These are phyloP conservation scores for Pythium vanterpoolii DNA, from an alignment of 352 stramenopile genomes.

Conservation along the genomic window DNA sequence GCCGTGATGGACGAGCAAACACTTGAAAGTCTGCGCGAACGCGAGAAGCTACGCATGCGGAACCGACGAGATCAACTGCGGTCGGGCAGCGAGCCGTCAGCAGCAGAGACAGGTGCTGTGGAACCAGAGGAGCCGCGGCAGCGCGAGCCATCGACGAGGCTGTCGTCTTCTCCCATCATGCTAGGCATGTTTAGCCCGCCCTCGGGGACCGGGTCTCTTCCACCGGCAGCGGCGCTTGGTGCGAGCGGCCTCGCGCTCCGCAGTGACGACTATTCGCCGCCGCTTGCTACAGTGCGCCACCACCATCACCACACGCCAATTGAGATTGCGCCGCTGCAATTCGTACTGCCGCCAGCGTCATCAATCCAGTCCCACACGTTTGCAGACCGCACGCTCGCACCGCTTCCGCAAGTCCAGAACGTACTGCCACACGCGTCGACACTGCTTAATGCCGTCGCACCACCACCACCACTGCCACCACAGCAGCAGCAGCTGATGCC, in stretches of 20 bases:
- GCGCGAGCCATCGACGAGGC: neutral
- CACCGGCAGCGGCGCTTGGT: conserved; percentile 7
- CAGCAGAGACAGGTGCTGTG: neutral
- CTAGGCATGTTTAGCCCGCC: conserved; percentile 1
- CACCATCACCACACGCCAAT: conserved; percentile 17
- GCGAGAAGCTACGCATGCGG: conserved; percentile 47
- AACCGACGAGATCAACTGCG: conserved; percentile 18
- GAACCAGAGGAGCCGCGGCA: neutral
- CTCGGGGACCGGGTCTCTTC: neutral
- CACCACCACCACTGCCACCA: neutral
- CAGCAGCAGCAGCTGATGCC: conserved; percentile 3
- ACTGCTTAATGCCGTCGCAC: conserved; percentile 12
- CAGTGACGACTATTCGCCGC: neutral
- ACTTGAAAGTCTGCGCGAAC: conserved; percentile 37
- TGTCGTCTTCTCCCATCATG: conserved; percentile 9
- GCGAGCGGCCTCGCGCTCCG: neutral
- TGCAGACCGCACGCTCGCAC: conserved; percentile 19
- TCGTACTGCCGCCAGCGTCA: conserved; percentile 40
- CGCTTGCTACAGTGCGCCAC: neutral
- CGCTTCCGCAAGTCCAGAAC: conserved; percentile 25
- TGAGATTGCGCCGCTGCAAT: conserved; percentile 25
- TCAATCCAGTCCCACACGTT: conserved; percentile 29
- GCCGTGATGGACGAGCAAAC: conserved; percentile 39
- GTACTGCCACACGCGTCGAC: conserved; percentile 26
- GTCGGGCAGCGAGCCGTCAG: neutral